Evolutionary conservation across 768 basidiomycete genomes (phyloP), one percentile per base, ranked within the genome.

Genomic region (Mycena sanguinolenta): DNA sequence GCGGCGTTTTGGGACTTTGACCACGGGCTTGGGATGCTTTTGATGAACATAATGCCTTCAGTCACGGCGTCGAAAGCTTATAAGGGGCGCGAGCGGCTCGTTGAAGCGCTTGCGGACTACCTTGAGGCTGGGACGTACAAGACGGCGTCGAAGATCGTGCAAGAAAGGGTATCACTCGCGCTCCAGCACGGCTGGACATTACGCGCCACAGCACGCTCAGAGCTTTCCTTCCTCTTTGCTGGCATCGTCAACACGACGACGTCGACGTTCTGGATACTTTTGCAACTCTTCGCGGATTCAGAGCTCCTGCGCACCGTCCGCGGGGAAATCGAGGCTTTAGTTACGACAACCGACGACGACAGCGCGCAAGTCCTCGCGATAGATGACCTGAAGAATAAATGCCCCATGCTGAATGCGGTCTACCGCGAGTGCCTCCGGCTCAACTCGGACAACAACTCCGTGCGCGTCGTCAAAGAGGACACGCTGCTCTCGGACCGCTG

Each of bases 1-100:
- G 12, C 67, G 39, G 65, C 65, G 17, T 71, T 71, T 39, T 71
- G 70, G 70, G 70, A 71, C 38, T 71, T 71, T 46, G 70, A 71
- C 55, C 65, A 63, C 30, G 70, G 65, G 0, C 61, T 71, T 0
- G 70, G 70, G 32, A 42, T 42, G 54, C 61, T 71, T 34, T 54
- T 71, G 16, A 58, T 71, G 55, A 61, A 61, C 10, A 52, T 71
- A 12, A 28, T 39, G 49, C 70, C 70, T 5, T 36, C 65, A 7
- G 3, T 71, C 17, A 71, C 65, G 9, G 70, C 70, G 27, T 28
- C 55, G 19, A 53, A 42, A 21, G 53, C 65, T 21, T 71, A 67
- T 36, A 17, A 23, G 28, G 70, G 65, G 7, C 65, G 70, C 14
- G 70, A 71, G 57, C 53, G 60, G 3, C 57, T 71, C 25, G 70